A percentile compares a stretch with the other conserved stretches of the same genome.
Conservation (phyloP, 2,329 filamentous ascomycete genomes). For the Talaromyces sp. region DNA sequence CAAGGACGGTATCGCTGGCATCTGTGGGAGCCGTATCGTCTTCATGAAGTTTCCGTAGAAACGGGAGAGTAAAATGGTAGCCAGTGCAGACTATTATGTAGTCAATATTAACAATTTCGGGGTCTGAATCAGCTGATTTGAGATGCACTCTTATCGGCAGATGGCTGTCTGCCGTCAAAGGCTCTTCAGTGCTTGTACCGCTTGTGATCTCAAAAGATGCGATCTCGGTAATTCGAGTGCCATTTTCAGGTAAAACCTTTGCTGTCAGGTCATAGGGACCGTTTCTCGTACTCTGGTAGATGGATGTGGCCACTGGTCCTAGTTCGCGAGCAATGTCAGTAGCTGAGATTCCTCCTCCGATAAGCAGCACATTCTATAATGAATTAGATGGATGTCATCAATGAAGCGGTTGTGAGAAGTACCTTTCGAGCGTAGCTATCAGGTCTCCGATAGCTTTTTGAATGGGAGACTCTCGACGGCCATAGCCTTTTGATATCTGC, state of each 20-base stretch:
- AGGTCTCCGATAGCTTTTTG: constrained; percentile 48
- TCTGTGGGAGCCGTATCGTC: constrained; percentile 41
- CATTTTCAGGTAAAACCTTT: constrained; percentile 50
- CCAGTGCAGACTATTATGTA: constrained; percentile 62
- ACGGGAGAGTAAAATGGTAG: constrained; percentile 64
- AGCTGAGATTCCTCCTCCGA: constrained; percentile 54
- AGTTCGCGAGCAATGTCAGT: constrained; percentile 52
- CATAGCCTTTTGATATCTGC: constrained; percentile 43
- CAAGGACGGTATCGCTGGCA: constrained; percentile 51
- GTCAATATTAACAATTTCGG: constrained; percentile 52
- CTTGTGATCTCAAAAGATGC: constrained; percentile 38
- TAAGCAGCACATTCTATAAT: constrained; percentile 49
- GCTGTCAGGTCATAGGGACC: constrained; percentile 57
- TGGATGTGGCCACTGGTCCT: constrained; percentile 38
- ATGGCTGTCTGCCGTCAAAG: constrained; percentile 14
- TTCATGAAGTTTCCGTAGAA: constrained; percentile 50
- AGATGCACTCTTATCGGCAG: constrained; percentile 52
- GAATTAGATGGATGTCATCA: not conserved
- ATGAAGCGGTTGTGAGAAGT: constrained; percentile 16
- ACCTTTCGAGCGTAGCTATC: constrained; percentile 51
- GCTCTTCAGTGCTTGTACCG: not conserved
- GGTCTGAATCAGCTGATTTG: constrained; percentile 44
- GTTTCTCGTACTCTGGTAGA: constrained; percentile 55
- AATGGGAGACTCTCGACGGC: constrained; percentile 46
- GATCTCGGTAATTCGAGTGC: constrained; percentile 50